Evolutionary conservation across 352 stramenopile genomes (phyloP).

Genomic region (Globisporangium spinosum): DNA sequence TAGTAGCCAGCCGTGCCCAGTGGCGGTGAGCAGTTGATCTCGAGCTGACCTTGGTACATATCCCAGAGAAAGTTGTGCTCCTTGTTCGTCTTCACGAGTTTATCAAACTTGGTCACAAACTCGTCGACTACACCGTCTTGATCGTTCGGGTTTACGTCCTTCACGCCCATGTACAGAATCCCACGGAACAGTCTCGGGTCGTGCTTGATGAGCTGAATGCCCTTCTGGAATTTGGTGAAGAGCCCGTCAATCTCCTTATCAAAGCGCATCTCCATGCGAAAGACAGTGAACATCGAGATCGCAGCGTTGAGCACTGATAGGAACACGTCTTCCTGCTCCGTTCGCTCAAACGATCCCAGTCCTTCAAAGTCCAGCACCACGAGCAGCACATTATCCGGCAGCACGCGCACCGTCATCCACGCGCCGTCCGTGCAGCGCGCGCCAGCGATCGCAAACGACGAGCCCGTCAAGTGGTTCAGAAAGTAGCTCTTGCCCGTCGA

Average conservation of each 20-base stretch:
- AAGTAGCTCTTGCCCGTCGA: slow-evolving; percentile 82
- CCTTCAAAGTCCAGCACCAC: slow-evolving; percentile 82
- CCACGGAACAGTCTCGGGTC: slow-evolving; percentile 57
- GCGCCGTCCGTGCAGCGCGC: slow-evolving; percentile 60
- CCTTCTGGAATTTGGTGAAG: slow-evolving; percentile 68
- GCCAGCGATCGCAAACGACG: slow-evolving; percentile 66
- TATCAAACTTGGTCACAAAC: slow-evolving; percentile 48
- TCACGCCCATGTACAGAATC: slow-evolving; percentile 72
- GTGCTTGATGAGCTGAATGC: slow-evolving; percentile 54
- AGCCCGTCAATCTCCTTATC: slow-evolving; percentile 74
- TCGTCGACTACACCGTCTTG: slow-evolving; percentile 43
- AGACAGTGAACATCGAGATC: slow-evolving; percentile 69
- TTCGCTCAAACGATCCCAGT: slow-evolving; percentile 65
- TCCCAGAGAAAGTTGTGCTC: slow-evolving; percentile 60
- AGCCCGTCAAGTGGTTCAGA: slow-evolving; percentile 69
- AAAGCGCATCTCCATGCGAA: slow-evolving; percentile 74
- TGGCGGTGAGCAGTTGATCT: slow-evolving; percentile 68
- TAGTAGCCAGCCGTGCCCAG: slow-evolving; percentile 68
- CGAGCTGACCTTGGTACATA: slow-evolving; percentile 52
- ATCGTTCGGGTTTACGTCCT: slow-evolving; percentile 74
- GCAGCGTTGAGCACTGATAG: slow-evolving; percentile 69
- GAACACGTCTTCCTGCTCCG: slow-evolving; percentile 74
- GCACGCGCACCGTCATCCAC: slow-evolving; percentile 53
- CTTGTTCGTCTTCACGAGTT: slow-evolving; percentile 40
- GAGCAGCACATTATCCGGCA: slow-evolving; percentile 41